Evolutionary conservation across 495 filamentous ascomycete genomes (phyloP), one percentile per base, ranked within the genome.

Genomic region (Usnea hakonensis): DNA sequence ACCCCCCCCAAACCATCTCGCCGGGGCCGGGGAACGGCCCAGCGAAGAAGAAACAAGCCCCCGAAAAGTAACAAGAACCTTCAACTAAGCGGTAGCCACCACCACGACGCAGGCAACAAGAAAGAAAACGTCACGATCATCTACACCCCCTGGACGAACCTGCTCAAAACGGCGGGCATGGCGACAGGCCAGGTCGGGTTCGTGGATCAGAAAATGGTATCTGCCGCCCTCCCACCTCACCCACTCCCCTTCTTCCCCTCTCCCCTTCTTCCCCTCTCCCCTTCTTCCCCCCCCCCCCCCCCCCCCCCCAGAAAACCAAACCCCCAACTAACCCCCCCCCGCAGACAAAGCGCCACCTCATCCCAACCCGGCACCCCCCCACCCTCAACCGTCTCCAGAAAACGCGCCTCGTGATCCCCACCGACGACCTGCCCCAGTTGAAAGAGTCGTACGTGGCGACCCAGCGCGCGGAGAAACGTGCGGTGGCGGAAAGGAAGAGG

Each of bases 331-430:
- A 58, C 55, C 38, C 32, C 32, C 14, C 37, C 5, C 10, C 28
- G 3, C 60, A 90, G 75, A 92, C 96, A 67, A 91, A 88, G 72
- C 85, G 85, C 62, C 76, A 94, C 60, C 83, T 94, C 36, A 84
- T 97, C 13, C 69, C 82, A 23, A 78, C 84, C 55, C 85, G 92
- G 55, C 88, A 90, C 67, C 97, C 97, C 73, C 75, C 83, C 36
- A 93, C 94, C 69, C 83, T 98, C 79, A 98, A 98, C 78, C 86
- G 94, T 28, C 85, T 98, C 50, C 95, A 96, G 75, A 98, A 98
- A 80, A 98, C 95, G 35, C 90, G 88, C 65, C 82, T 86, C 16
- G 90, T 96, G 73, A 87, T 88, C 70, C 88, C 86, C 70, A 89
- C 92, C 1, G 23, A 43, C 36, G 90, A 96, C 68, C 81, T 98